phyloP scores from a whole-genome alignment of 495 filamentous ascomycete species.

The Rhypophila decipiens region DNA sequence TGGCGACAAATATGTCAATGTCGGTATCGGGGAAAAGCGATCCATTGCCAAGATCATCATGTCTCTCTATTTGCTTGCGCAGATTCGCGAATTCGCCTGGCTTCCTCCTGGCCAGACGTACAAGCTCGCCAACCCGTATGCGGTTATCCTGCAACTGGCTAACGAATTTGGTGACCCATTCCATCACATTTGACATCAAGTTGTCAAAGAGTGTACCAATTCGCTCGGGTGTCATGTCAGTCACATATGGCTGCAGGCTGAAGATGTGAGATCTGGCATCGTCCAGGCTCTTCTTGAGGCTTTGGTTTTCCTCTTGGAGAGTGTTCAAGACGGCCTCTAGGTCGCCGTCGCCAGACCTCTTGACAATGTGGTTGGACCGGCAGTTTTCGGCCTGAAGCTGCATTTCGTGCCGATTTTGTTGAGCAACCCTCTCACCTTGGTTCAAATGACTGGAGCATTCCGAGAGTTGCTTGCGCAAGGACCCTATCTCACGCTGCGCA shows the following conservation, averaged over 20 bases:
- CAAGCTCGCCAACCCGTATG: conserved; percentile 7
- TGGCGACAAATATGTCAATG: conserved; percentile 24
- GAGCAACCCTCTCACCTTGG: too few relatives aligned
- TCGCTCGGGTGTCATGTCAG: conserved; percentile 21
- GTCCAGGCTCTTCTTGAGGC: conserved; percentile 14
- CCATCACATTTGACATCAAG: conserved; percentile 15
- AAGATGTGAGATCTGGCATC: conserved; percentile 29
- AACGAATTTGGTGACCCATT: conserved; percentile 22
- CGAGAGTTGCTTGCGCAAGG: too few relatives aligned
- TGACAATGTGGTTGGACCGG: too few relatives aligned
- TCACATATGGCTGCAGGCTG: conserved; percentile 25
- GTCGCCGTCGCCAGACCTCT: too few relatives aligned
- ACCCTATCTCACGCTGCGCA: too few relatives aligned
- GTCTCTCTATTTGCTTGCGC: conserved; percentile 6
- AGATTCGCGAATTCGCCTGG: conserved; percentile 6
- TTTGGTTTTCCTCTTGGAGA: conserved; percentile 10
- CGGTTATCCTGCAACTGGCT: conserved; percentile 17
- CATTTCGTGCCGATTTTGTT: too few relatives aligned
- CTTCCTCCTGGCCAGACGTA: conserved; percentile 6
- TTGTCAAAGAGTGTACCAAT: conserved; percentile 22
- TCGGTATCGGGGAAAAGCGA: conserved; percentile 24
- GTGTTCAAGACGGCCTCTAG: too few relatives aligned
- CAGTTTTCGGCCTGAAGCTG: too few relatives aligned
- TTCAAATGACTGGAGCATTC: too few relatives aligned
- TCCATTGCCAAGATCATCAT: conserved; percentile 14